phyloP scores from a whole-genome alignment of 2,329 filamentous ascomycete species.

The Coniochaeta sp. region DNA sequence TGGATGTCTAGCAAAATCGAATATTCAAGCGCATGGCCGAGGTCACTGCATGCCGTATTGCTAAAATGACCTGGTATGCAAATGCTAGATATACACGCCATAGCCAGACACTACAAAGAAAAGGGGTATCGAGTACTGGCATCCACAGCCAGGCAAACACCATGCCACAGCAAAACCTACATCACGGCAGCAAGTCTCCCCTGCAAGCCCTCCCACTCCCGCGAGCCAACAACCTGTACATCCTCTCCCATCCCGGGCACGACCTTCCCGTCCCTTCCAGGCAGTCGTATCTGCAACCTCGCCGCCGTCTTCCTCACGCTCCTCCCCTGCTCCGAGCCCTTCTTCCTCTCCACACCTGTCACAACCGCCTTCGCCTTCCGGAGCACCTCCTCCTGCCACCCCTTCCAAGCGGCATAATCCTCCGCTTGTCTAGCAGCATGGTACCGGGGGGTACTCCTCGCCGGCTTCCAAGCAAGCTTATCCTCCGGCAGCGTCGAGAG shows the following conservation, averaged over 20 bases:
- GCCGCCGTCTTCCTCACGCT: constrained; percentile 31
- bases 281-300: constrained; percentile 43
- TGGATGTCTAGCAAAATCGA: too few relatives aligned
- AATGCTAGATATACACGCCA: neutral
- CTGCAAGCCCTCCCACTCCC: constrained; percentile 50
- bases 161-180: neutral
- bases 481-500: constrained; percentile 50
- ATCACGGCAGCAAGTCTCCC: constrained; percentile 25
- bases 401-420: constrained; percentile 55
- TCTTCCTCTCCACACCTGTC: constrained; percentile 8
- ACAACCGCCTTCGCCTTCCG: constrained; percentile 41
- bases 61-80: neutral
- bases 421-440: constrained; percentile 59
- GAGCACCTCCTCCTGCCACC: constrained; percentile 49
- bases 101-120: neutral
- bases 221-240: constrained; percentile 45
- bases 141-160: neutral
- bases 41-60: too few relatives aligned
- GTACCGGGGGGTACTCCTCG: constrained; percentile 56
- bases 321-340: constrained; percentile 18
- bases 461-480: constrained; percentile 59
- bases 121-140: neutral
- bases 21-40: too few relatives aligned
- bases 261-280: constrained; percentile 37
- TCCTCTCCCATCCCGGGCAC: constrained; percentile 27